These are phyloP conservation scores for Yarrowia sp. DNA, from an alignment of 805 yeast species.

Conservation along the genomic window DNA sequence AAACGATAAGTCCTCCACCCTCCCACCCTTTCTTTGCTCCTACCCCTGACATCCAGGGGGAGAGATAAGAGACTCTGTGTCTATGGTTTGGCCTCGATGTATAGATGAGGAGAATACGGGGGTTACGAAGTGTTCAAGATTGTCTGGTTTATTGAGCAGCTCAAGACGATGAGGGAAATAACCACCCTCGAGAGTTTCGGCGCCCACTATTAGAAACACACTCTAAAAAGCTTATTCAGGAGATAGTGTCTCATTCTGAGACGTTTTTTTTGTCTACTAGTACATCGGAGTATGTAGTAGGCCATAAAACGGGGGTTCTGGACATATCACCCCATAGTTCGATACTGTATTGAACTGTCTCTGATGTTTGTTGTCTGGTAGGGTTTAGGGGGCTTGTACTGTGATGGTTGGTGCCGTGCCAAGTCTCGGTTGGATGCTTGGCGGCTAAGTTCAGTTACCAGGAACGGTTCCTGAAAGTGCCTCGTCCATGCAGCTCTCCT, in stretches of 20 bases:
- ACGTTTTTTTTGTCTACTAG: no score
- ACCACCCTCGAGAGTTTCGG: not conserved
- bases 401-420: conserved; percentile 8
- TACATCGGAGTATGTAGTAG: no score
- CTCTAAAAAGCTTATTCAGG: not conserved
- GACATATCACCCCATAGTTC: no score
- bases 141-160: not conserved
- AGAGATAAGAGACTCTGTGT: not conserved
- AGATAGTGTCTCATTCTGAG: not conserved
- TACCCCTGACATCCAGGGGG: not conserved
- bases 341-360: no score
- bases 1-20: not conserved
- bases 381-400: no score
- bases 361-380: no score
- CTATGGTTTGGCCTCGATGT: not conserved
- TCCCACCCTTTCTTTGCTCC: not conserved
- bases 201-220: not conserved
- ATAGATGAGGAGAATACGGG: not conserved
- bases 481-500: not conserved
- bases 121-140: not conserved
- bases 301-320: no score
- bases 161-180: not conserved
- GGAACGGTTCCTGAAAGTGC: conserved; percentile 13
- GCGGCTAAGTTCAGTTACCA: not conserved
- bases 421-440: not conserved